phyloP scores from a whole-genome alignment of 305 asterid genomes.

The Fraxinus velutina region DNA sequence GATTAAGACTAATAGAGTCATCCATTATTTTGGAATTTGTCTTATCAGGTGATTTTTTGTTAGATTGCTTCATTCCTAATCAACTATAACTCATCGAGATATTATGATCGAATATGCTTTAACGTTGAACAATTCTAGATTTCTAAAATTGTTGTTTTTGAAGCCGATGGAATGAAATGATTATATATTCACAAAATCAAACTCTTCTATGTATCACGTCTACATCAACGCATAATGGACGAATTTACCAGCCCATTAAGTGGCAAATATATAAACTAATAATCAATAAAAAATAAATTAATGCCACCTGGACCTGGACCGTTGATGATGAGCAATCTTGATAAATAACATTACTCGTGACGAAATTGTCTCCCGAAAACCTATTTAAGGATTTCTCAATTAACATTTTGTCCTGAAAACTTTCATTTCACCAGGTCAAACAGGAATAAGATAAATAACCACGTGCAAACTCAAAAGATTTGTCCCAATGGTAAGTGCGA shows the following conservation, averaged over 20 bases:
- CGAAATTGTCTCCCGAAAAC: background rate
- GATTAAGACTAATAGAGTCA: constrained; percentile 25
- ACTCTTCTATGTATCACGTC: background rate
- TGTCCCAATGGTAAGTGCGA: background rate
- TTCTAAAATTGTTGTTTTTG: background rate
- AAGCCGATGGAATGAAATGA: no score
- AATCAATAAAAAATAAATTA: no score
- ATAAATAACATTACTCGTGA: background rate
- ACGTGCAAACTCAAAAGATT: background rate
- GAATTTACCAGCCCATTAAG: background rate
- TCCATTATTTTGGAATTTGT: constrained; percentile 1
- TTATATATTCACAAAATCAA: background rate
- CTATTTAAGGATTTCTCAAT: background rate
- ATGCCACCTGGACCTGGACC: background rate
- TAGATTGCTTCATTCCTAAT: constrained; percentile 14
- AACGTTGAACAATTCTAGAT: background rate
- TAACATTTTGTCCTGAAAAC: background rate
- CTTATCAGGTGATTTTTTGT: constrained; percentile 4
- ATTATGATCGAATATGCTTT: background rate
- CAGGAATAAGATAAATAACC: background rate
- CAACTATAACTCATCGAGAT: background rate
- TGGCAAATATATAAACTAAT: background rate
- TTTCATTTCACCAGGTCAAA: background rate
- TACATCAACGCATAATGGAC: background rate
- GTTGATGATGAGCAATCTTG: background rate